Conservation (phyloP, 2,329 filamentous ascomycete species). For the Cercospora sesami region DNA sequence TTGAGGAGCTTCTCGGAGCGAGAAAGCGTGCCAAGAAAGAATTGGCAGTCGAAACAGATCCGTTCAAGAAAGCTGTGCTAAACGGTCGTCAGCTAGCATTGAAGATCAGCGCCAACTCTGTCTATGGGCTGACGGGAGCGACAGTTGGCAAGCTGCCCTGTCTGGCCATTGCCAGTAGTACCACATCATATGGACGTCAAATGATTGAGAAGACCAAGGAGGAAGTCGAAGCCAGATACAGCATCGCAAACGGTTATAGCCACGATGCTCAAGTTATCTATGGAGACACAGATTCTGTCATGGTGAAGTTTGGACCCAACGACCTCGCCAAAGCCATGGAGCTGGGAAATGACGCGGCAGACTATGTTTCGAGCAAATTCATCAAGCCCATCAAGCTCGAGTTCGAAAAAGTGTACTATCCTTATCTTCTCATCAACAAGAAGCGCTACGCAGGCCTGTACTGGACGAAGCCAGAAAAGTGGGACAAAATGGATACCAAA, state of each 20-base stretch:
- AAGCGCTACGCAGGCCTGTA: conserved; percentile 98
- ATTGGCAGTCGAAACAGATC: conserved; percentile 81
- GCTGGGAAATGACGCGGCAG: conserved; percentile 87
- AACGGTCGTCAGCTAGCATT: conserved; percentile 95
- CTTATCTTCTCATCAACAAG: conserved; percentile 98
- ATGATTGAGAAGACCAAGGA: conserved; percentile 99
- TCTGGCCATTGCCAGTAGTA: conserved; percentile 91
- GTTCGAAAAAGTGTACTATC: conserved; percentile 98
- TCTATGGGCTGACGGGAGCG: conserved; percentile 95
- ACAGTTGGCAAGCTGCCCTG: conserved; percentile 95
- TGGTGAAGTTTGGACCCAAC: conserved; percentile 95
- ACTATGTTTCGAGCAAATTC: conserved; percentile 87
- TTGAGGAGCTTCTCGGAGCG: conserved; percentile 87
- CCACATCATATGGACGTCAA: conserved; percentile 92
- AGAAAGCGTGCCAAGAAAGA: conserved; percentile 94
- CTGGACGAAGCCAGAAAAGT: conserved; percentile 92
- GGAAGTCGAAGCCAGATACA: conserved; percentile 90
- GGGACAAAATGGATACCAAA: conserved; percentile 99
- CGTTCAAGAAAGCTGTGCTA: conserved; percentile 95
- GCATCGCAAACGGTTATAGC: conserved; percentile 87
- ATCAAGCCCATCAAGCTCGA: conserved; percentile 97
- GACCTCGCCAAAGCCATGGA: conserved; percentile 90
- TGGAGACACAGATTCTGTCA: conserved; percentile 98
- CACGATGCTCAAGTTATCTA: conserved; percentile 98
- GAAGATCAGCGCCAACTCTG: conserved; percentile 96